Evolutionary conservation across 345 rosid species (phyloP).

Genomic region (Eucalyptus urophylla): DNA sequence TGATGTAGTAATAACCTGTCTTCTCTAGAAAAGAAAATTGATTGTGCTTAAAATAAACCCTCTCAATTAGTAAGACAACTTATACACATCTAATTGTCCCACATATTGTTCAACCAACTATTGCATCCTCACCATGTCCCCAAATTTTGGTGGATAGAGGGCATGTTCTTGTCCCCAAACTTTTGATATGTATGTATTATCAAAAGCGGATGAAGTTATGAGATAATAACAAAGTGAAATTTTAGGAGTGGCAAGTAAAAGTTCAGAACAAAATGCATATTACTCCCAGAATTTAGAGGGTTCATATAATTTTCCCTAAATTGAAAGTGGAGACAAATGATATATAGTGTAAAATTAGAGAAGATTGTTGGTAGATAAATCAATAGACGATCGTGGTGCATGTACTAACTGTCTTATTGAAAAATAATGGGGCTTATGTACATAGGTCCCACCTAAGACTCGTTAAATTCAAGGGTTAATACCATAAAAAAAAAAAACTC

Average conservation of each 20-base stretch:
- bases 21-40: neutral
- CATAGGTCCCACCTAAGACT: neutral
- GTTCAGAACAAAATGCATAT: neutral
- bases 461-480: neutral
- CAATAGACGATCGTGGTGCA: neutral
- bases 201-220: neutral
- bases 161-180: neutral
- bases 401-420: rapidly evolving
- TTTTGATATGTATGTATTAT: neutral
- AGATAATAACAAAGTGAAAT: neutral
- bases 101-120: neutral
- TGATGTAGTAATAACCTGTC: neutral
- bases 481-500: no score
- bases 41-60: neutral
- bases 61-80: neutral
- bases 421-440: neutral
- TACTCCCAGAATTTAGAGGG: neutral
- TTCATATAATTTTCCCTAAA: neutral
- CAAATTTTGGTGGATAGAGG: neutral
- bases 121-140: neutral
- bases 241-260: neutral
- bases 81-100: neutral
- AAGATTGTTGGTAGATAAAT: neutral
- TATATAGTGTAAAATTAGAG: neutral
- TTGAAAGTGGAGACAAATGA: neutral